These are phyloP conservation scores for Elongisporangium undulatum DNA, from an alignment of 352 stramenopile species.

Conservation along the genomic window DNA sequence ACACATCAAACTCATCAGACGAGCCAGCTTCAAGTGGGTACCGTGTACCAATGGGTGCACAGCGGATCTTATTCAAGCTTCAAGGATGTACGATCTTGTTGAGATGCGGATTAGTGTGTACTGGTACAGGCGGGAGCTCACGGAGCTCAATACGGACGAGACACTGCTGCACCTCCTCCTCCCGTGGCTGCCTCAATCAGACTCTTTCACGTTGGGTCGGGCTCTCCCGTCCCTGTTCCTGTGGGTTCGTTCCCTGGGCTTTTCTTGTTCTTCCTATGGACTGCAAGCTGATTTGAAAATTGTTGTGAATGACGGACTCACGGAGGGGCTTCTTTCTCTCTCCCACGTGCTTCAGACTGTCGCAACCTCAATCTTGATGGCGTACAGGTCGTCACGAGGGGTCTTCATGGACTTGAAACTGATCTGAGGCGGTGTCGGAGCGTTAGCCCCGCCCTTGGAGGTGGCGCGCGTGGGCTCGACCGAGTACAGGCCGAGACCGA, in stretches of 20 bases:
- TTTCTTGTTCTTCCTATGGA: background rate
- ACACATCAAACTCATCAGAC: background rate
- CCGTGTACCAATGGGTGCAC: background rate
- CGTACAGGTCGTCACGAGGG: background rate
- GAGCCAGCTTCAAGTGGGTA: background rate
- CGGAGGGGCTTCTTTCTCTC: background rate
- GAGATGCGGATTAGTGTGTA: background rate
- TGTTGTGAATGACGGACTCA: background rate
- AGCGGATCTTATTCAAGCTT: background rate
- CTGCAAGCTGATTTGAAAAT: background rate
- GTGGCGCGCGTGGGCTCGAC: slow-evolving; percentile 5
- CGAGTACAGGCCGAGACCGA: slow-evolving; percentile 25
- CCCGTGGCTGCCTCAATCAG: background rate
- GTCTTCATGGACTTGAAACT: background rate
- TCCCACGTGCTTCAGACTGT: background rate
- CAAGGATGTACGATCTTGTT: background rate
- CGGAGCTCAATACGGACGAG: background rate
- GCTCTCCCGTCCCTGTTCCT: background rate
- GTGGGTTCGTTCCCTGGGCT: background rate
- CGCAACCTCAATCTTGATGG: background rate
- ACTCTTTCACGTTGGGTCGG: background rate
- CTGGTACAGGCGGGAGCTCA: background rate
- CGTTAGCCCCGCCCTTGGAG: background rate
- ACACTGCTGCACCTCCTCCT: background rate
- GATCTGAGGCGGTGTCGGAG: background rate